These are phyloP conservation scores for Oryza brachyantha DNA, from an alignment of 176 grass and related monocot species.

Conservation along the genomic window DNA sequence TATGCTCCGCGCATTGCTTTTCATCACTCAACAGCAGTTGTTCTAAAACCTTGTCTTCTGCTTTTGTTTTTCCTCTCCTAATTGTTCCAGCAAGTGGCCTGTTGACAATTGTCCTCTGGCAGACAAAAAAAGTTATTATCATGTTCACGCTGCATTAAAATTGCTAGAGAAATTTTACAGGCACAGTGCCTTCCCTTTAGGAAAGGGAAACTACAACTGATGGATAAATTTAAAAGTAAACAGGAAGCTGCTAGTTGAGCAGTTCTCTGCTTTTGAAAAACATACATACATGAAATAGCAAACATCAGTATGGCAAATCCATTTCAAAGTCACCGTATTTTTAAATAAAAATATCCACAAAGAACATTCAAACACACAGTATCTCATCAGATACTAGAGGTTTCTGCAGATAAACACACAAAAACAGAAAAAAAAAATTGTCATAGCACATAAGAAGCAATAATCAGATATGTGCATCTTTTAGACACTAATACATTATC, in stretches of 20 bases:
- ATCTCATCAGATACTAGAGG: not conserved
- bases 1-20: slow-evolving; percentile 92
- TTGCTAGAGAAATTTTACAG: not conserved
- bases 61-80: slow-evolving; percentile 71
- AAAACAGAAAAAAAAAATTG: not conserved
- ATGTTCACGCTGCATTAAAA: not conserved
- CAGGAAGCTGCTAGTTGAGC: not conserved
- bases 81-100: slow-evolving; percentile 87
- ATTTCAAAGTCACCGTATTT: not conserved
- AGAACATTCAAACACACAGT: not conserved
- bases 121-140: not conserved
- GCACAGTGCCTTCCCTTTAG: not conserved
- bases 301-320: not conserved
- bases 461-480: not conserved
- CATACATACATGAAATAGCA: not conserved
- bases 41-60: slow-evolving; percentile 67
- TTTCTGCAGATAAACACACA: not conserved
- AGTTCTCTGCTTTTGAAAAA: slow-evolving; percentile 8
- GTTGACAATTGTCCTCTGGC: slow-evolving; percentile 74
- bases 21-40: slow-evolving; percentile 73
- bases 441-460: not conserved
- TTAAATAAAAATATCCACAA: not conserved
- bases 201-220: not conserved
- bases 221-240: not conserved
- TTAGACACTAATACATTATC: not conserved